Evolutionary conservation across 139 green algal genomes (phyloP).

Genomic region (Closterium sp.): DNA sequence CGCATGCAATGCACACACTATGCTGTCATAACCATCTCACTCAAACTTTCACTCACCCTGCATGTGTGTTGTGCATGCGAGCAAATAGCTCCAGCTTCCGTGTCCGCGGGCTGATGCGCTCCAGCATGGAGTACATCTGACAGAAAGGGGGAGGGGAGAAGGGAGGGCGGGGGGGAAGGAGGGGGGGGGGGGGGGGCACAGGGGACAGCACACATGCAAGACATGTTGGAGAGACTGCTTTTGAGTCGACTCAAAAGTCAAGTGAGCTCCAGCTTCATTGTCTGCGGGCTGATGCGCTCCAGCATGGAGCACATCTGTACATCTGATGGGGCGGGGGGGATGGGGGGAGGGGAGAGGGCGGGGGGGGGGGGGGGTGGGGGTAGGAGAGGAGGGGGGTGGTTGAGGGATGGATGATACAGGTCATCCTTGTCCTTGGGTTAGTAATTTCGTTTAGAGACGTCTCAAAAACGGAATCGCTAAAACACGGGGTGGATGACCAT

Average conservation of each 20-base stretch:
- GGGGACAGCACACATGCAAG: neutral
- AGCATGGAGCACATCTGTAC: constrained; percentile 75
- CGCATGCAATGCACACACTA: neutral
- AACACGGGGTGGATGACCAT: too few relatives aligned
- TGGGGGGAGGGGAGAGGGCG: neutral
- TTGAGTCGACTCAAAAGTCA: neutral
- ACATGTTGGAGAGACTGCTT: too few relatives aligned
- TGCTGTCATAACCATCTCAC: neutral
- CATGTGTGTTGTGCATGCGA: constrained; percentile 68
- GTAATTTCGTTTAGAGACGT: neutral
- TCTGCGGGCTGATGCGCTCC: constrained; percentile 73
- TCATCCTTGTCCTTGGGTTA: too few relatives aligned
- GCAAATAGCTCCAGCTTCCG: constrained; percentile 60
- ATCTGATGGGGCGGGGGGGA: too few relatives aligned
- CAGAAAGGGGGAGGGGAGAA: neutral
- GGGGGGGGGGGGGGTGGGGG: neutral
- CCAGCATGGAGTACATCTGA: constrained; percentile 77
- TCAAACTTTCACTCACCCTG: constrained; percentile 48
- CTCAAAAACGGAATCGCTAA: neutral
- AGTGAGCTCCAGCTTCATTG: constrained; percentile 24
- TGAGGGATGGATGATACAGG: neutral
- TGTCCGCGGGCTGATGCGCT: constrained; percentile 71
- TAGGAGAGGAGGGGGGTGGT: neutral
- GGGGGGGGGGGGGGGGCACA: neutral
- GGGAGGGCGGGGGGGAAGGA: neutral